These are phyloP conservation scores for Mycena pura DNA, from an alignment of 768 basidiomycete species.

Conservation along the genomic window DNA sequence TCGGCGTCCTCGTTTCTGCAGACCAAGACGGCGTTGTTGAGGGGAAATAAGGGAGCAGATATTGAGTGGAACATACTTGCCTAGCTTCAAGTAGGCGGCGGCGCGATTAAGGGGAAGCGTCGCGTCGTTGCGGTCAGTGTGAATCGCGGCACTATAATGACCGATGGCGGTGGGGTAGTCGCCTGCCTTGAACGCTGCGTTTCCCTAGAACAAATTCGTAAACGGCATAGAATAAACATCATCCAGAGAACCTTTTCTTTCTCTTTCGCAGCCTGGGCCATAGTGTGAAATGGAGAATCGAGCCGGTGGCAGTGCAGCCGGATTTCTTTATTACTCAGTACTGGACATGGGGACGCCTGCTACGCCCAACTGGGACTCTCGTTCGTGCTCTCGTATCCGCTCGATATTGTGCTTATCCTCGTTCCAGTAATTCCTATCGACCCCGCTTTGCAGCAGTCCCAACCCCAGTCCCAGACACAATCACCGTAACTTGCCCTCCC, in stretches of 20 bases:
- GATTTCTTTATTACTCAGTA: neutral
- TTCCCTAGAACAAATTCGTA: slow-evolving; percentile 64
- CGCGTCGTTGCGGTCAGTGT: slow-evolving; percentile 73
- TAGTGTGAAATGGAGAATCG: neutral
- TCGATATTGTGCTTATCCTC: neutral
- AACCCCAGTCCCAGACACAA: neutral
- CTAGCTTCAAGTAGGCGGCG: slow-evolving; percentile 91
- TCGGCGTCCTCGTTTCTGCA: slow-evolving; percentile 80
- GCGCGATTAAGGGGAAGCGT: slow-evolving; percentile 89
- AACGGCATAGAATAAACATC: neutral
- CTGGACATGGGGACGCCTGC: slow-evolving; percentile 12
- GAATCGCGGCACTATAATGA: slow-evolving; percentile 82
- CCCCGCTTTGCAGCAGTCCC: slow-evolving; percentile 20
- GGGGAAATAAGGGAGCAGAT: slow-evolving; percentile 3
- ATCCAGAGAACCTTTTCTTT: slow-evolving; percentile 34
- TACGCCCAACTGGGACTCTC: slow-evolving; percentile 15
- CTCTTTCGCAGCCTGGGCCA: slow-evolving; percentile 45
- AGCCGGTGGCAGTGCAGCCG: neutral
- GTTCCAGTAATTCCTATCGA: slow-evolving; percentile 23
- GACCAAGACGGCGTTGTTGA: slow-evolving; percentile 22
- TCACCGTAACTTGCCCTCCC: slow-evolving; percentile 15
- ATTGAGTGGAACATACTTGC: slow-evolving; percentile 72
- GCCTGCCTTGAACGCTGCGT: slow-evolving; percentile 81
- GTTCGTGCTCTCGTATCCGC: neutral
- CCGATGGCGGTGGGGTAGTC: slow-evolving; percentile 84